Percentiles rank a stretch among this genome's conserved stretches.
These are phyloP conservation scores for Aspergillus conjunctus DNA, from an alignment of 495 filamentous ascomycete species.

Conservation along the genomic window DNA sequence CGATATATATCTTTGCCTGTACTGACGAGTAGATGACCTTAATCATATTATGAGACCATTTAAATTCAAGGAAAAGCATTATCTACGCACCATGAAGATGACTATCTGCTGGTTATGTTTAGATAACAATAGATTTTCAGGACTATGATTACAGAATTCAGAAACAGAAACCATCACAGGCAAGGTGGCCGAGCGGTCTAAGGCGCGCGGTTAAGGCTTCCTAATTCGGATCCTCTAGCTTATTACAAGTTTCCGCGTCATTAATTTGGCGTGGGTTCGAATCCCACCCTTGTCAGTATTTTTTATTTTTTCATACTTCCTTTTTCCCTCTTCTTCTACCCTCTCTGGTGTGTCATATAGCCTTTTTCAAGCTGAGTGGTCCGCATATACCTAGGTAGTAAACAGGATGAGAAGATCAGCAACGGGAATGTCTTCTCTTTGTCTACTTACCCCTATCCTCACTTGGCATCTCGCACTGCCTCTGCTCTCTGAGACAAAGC, in stretches of 20 bases:
- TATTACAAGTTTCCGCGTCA: constrained; percentile 22
- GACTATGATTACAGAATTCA: not conserved
- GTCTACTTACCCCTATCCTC: not conserved
- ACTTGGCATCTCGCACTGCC: not conserved
- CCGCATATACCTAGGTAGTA: too few relatives aligned
- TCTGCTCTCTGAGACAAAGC: too few relatives aligned
- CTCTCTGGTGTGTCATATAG: not conserved
- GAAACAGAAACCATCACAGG: constrained; percentile 1
- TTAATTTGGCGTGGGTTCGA: constrained; percentile 46
- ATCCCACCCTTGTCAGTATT: constrained; percentile 48
- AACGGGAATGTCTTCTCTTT: not conserved
- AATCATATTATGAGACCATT: too few relatives aligned
- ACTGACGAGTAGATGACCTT: too few relatives aligned
- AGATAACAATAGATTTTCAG: too few relatives aligned
- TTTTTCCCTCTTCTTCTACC: not conserved
- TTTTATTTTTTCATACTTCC: constrained; percentile 10
- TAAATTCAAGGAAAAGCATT: too few relatives aligned
- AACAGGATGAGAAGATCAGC: too few relatives aligned
- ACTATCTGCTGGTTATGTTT: not conserved
- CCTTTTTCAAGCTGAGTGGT: not conserved
- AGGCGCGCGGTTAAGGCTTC: constrained; percentile 23
- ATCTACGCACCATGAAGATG: too few relatives aligned
- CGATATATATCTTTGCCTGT: too few relatives aligned
- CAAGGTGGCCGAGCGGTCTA: constrained; percentile 26
- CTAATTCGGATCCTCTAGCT: constrained; percentile 14